A percentile compares a stretch with the other conserved stretches of the same genome.
These are phyloP conservation scores for Spiromyces aspiralis DNA, from an alignment of 371 early-diverging fungal species.

Conservation along the genomic window DNA sequence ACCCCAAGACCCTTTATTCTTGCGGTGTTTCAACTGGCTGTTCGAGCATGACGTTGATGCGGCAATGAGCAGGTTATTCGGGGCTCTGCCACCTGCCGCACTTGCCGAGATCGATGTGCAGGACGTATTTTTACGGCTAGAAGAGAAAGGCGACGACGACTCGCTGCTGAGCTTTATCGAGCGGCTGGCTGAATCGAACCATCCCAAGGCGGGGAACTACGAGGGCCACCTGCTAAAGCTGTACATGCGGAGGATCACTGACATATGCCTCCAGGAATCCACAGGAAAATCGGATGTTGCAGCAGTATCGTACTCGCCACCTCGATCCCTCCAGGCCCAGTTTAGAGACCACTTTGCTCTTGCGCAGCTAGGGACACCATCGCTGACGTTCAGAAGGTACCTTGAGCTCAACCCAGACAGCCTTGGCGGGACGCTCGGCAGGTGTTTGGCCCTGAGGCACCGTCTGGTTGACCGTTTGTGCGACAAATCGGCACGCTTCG, in stretches of 20 bases:
- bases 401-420: too few species aligned
- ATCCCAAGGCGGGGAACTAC: constrained; percentile 17
- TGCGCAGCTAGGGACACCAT: too few species aligned
- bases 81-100: constrained; percentile 5
- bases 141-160: constrained; percentile 4
- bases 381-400: too few species aligned
- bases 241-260: too few species aligned
- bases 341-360: too few species aligned
- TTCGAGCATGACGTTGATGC: constrained; percentile 4
- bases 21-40: constrained; percentile 13
- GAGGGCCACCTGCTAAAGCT: constrained; percentile 17
- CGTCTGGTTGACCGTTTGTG: constrained; percentile 9
- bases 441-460: constrained; percentile 4
- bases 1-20: constrained; percentile 7
- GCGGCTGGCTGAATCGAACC: constrained; percentile 13
- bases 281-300: too few species aligned
- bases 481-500: constrained; percentile 4
- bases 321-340: too few species aligned
- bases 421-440: too few species aligned
- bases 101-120: constrained; percentile 15
- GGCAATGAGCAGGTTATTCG: constrained; percentile 10
- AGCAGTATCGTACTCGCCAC: too few species aligned
- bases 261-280: too few species aligned
- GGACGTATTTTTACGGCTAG: constrained; percentile 4
- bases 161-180: constrained; percentile 18